These are phyloP conservation scores for Flaveria floridana DNA, from an alignment of 140 eudicot genomes.

Conservation along the genomic window DNA sequence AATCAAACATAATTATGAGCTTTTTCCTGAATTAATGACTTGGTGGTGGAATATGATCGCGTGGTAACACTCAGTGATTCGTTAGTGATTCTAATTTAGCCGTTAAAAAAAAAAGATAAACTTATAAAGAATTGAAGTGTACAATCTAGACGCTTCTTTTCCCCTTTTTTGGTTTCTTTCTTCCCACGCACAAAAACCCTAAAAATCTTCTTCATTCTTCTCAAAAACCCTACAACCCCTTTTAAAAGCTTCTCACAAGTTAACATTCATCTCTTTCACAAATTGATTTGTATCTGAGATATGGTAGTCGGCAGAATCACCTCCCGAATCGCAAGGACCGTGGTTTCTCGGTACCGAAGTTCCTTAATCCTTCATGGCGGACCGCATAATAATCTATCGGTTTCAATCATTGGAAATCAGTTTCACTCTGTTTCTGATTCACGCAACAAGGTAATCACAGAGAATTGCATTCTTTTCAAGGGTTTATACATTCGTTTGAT, in stretches of 20 bases:
- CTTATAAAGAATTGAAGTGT: too few relatives aligned
- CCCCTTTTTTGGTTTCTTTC: not conserved
- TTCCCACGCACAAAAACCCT: constrained; percentile 21
- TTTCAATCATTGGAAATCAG: constrained; percentile 32
- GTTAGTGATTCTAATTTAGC: too few relatives aligned
- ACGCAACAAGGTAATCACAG: constrained; percentile 40
- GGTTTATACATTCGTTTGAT: not conserved
- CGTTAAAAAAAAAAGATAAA: too few relatives aligned
- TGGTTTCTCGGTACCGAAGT: constrained; percentile 42
- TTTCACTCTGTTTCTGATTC: constrained; percentile 35
- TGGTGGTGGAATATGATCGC: too few relatives aligned
- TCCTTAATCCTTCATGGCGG: constrained; percentile 35
- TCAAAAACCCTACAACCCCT: constrained; percentile 2
- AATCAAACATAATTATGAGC: too few relatives aligned
- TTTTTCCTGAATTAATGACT: too few relatives aligned
- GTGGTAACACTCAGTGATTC: too few relatives aligned
- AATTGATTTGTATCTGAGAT: constrained; percentile 15
- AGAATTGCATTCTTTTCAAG: not conserved
- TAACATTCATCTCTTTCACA: not conserved
- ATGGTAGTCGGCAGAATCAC: constrained; percentile 50
- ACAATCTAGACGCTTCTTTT: not conserved
- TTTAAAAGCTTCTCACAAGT: not conserved
- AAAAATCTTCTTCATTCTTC: not conserved
- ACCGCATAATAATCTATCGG: constrained; percentile 26
- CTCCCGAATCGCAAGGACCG: constrained; percentile 45